Percentiles rank a stretch among this genome's conserved stretches.
Evolutionary conservation across 345 rosid genomes (phyloP).

Genomic region (Bruguiera parviflora): DNA sequence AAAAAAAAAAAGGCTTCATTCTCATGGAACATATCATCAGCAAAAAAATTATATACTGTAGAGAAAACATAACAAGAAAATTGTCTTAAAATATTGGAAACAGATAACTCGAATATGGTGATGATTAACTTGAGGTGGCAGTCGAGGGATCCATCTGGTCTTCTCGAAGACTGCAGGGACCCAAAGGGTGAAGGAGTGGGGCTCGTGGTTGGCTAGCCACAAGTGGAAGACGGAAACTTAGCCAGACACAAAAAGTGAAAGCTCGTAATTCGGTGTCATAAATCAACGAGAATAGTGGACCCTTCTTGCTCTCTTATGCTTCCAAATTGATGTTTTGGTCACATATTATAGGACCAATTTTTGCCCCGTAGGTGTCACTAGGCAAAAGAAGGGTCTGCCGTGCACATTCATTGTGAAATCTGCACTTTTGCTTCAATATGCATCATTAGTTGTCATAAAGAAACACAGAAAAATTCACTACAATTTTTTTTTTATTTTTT

Average conservation of each 20-base stretch:
- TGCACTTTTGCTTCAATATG: not conserved
- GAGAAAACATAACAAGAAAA: not conserved
- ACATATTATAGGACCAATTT: not conserved
- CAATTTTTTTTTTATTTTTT: no score
- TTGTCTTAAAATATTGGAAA: not conserved
- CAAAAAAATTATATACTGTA: no score
- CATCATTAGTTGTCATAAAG: no score
- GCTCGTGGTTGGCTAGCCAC: conserved; percentile 27
- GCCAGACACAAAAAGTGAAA: conserved; percentile 14
- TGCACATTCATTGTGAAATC: not conserved
- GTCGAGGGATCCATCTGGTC: not conserved
- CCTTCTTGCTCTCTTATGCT: not conserved
- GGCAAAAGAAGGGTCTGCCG: no score
- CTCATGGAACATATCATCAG: no score
- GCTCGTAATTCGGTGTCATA: conserved; percentile 14
- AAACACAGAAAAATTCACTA: no score
- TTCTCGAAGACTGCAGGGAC: not conserved
- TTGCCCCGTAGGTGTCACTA: no score
- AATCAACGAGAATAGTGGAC: conserved; percentile 19
- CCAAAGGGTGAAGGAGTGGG: conserved; percentile 7
- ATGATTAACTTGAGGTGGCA: conserved; percentile 23
- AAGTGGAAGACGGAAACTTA: conserved; percentile 22
- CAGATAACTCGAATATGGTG: conserved; percentile 3
- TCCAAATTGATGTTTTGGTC: not conserved
- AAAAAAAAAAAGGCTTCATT: no score